Percentiles rank a stretch among this genome's conserved stretches.
phyloP scores from a whole-genome alignment of 306 rosid species.

The Vigna hirtella region DNA sequence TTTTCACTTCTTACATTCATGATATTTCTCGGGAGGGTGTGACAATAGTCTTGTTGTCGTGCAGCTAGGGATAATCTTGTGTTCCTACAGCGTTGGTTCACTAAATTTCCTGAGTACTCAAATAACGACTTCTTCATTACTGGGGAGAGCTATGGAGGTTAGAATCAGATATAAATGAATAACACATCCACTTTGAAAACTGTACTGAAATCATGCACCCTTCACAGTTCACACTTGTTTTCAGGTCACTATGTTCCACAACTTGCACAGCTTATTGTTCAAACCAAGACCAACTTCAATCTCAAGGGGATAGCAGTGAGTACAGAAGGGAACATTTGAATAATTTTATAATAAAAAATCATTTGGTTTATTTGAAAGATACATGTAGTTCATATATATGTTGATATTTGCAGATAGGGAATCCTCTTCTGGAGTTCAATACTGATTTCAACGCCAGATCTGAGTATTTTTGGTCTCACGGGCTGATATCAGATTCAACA shows the following conservation, averaged over 20 bases:
- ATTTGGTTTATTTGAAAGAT: neutral
- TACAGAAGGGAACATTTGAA: neutral
- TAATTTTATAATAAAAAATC: neutral
- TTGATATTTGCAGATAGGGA: slow-evolving; percentile 63
- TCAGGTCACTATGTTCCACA: slow-evolving; percentile 83
- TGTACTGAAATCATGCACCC: neutral
- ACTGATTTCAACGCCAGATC: slow-evolving; percentile 61
- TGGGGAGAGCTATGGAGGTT: slow-evolving; percentile 79
- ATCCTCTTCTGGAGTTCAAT: slow-evolving; percentile 68
- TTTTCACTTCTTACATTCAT: neutral
- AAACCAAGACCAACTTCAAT: slow-evolving; percentile 52
- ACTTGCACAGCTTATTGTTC: slow-evolving; percentile 65
- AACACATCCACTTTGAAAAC: neutral
- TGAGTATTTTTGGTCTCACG: slow-evolving; percentile 64
- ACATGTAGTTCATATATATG: neutral
- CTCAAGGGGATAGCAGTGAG: slow-evolving; percentile 79
- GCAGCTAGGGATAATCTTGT: slow-evolving; percentile 68
- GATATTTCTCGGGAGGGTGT: neutral
- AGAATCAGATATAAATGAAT: neutral
- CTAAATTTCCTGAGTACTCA: slow-evolving; percentile 56
- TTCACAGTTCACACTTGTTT: neutral
- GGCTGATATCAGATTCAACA: slow-evolving; percentile 61
- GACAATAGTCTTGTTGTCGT: neutral
- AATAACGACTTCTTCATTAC: slow-evolving; percentile 60
- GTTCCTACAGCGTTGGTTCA: slow-evolving; percentile 64